Evolutionary conservation across 148 eudicot species (phyloP), one percentile per base, ranked within the genome.

Genomic region (Camellia japonica): DNA sequence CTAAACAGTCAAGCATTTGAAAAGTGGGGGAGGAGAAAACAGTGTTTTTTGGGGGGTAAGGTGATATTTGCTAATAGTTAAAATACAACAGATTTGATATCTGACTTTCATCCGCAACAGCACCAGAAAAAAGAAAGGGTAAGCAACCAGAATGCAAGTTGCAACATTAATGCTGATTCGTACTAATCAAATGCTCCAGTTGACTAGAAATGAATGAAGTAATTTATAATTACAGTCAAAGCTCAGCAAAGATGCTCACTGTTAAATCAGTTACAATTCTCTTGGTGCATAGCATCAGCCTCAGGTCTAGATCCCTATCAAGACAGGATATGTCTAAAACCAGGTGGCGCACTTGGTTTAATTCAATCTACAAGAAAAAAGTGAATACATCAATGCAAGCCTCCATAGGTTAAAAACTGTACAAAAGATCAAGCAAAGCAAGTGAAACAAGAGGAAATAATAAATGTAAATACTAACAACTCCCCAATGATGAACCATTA

Each of bases 301-400:
- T 81, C 80, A 81, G 41, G 62, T 81, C 80, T 15, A 76, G 62
- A 23, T 71, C 52, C 70, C 41, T 81, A 70, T 23, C 80, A 68
- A 76, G 80, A 52, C 84, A 81, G 38, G 76, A 76, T 56, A 76
- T 23, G 67, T 81, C 84, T 19, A 66, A 79, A 46, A 76, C 84
- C 56, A 76, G 44, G 52, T 81, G 80, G 61, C 84, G 84, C 60
- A 76, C 18, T 51, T 44, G 59, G 58, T 62, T 68, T 42, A 69
- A 43, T 46, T 68, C 75, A 68, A 76, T 44, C 84, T 81, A 46
- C 43, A 61, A 46, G 59, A 71, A 47, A 71, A 52, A 71, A 6
- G 8, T 16, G 30, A 18, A 3, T n/a, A 63, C 4, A 63, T 63
- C 23, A 63, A 10, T 63, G 67, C 30, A 63, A 18, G 30, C 5